A percentile compares a stretch with the other conserved stretches of the same genome.
Conservation (phyloP, 1,139 yeast species). For the Candida sanyaensis region DNA sequence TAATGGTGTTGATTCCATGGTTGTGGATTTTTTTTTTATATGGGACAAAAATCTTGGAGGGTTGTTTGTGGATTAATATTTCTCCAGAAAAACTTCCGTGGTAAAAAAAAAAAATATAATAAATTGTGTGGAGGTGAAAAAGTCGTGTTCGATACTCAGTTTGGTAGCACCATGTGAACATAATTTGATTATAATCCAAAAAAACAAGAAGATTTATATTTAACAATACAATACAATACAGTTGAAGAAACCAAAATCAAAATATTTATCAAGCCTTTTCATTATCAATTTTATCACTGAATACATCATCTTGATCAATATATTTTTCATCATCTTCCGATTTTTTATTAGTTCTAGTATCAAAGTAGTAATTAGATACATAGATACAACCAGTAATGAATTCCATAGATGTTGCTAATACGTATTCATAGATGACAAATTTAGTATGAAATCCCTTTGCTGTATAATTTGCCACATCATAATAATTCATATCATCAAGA, state of each 20-base stretch:
- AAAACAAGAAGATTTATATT: no score
- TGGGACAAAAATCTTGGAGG: no score
- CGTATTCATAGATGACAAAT: conserved; percentile 36
- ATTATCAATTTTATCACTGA: no score
- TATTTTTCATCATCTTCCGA: no score
- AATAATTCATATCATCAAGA: conserved; percentile 33
- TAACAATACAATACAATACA: no score
- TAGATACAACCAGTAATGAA: conserved; percentile 28
- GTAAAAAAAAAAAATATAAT: background rate
- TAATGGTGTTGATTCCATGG: conserved; percentile 1
- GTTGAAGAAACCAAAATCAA: no score
- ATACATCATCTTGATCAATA: no score
- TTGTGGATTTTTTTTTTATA: background rate
- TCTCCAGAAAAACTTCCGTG: background rate
- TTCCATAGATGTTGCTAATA: conserved; percentile 40
- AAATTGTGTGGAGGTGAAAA: no score
- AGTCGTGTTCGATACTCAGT: no score
- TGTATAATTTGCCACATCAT: conserved; percentile 27
- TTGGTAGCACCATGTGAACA: no score
- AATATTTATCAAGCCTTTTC: no score
- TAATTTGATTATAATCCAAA: no score
- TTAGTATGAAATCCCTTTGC: conserved; percentile 18
- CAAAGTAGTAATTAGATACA: conserved; percentile 10
- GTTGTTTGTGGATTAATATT: background rate
- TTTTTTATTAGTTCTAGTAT: background rate